phyloP scores from a whole-genome alignment of 2,329 filamentous ascomycete species.

The Bipolaris cookei region DNA sequence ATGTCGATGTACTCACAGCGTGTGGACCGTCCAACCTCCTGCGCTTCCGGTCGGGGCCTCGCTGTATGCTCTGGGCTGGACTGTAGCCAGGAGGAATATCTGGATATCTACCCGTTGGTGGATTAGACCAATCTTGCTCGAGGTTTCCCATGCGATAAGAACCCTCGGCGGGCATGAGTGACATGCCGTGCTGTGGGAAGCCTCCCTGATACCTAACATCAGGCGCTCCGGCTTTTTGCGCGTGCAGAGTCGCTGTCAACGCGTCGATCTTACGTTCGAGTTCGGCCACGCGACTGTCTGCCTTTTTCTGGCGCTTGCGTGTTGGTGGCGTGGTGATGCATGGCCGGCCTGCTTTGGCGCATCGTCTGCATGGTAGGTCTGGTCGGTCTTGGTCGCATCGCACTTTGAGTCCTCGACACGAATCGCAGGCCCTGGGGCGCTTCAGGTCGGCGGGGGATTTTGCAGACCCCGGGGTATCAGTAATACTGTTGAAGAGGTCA shows the following conservation, averaged over 20 bases:
- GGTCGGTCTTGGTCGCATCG: constrained; percentile 80
- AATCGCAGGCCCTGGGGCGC: constrained; percentile 56
- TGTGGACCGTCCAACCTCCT: constrained; percentile 39
- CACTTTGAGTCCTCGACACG: constrained; percentile 62
- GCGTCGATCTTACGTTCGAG: constrained; percentile 93
- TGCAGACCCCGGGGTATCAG: constrained; percentile 38
- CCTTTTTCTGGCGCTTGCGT: constrained; percentile 88
- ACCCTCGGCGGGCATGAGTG: constrained; percentile 29
- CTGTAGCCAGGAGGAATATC: constrained; percentile 43
- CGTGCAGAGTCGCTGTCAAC: constrained; percentile 78
- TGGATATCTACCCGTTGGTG: constrained; percentile 24
- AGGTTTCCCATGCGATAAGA: constrained; percentile 35
- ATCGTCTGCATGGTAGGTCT: constrained; percentile 68
- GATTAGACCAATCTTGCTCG: constrained; percentile 40
- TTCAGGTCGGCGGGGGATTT: constrained; percentile 51
- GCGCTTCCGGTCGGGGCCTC: constrained; percentile 42
- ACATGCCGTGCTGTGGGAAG: constrained; percentile 29
- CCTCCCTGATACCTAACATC: constrained; percentile 32
- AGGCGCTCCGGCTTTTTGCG: constrained; percentile 49
- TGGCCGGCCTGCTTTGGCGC: constrained; percentile 76
- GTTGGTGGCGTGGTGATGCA: constrained; percentile 72
- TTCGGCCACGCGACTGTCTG: constrained; percentile 85
- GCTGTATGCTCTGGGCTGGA: constrained; percentile 39
- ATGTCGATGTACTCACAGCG: constrained; percentile 28
- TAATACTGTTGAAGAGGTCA: constrained; percentile 21